Percentiles rank a stretch among this genome's conserved stretches.
Evolutionary conservation across 2,329 filamentous ascomycete genomes (phyloP).

Genomic region (Hortaea werneckii): DNA sequence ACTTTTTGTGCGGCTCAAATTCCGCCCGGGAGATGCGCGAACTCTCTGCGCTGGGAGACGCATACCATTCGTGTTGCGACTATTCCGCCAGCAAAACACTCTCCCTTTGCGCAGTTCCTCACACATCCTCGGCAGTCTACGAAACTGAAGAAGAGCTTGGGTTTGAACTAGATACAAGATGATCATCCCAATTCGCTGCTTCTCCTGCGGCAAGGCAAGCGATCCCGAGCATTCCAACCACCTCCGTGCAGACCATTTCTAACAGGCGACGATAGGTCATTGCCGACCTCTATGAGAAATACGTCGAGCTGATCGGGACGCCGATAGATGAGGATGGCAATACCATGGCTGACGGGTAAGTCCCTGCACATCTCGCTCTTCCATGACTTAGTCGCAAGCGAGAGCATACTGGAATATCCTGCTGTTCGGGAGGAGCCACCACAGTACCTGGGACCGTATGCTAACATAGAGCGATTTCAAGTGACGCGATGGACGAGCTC

Average conservation of each 20-base stretch:
- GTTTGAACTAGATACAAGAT: slow-evolving; percentile 44
- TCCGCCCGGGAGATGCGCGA: slow-evolving; percentile 1
- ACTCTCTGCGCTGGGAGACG: not conserved
- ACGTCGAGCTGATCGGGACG: slow-evolving; percentile 77
- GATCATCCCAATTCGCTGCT: slow-evolving; percentile 98
- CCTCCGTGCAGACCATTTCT: slow-evolving; percentile 15
- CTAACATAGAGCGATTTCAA: not conserved
- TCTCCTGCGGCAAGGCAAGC: slow-evolving; percentile 93
- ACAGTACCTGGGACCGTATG: too few relatives aligned
- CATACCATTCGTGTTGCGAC: not conserved
- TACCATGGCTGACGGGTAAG: slow-evolving; percentile 24
- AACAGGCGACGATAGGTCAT: slow-evolving; percentile 59
- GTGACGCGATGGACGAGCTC: slow-evolving; percentile 43
- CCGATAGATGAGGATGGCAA: slow-evolving; percentile 60
- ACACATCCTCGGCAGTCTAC: too few relatives aligned
- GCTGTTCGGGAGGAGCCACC: too few relatives aligned
- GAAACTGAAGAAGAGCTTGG: too few relatives aligned
- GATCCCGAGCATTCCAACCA: not conserved
- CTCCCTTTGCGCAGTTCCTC: too few relatives aligned
- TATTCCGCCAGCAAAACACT: too few relatives aligned
- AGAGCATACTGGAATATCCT: too few relatives aligned
- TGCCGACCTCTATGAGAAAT: slow-evolving; percentile 94
- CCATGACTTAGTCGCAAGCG: too few relatives aligned
- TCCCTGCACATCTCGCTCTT: not conserved
- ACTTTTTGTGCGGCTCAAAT: not conserved